Base-by-base conservation (phyloP, 352 stramenopile genomes). In the Albugo candida region DNA sequence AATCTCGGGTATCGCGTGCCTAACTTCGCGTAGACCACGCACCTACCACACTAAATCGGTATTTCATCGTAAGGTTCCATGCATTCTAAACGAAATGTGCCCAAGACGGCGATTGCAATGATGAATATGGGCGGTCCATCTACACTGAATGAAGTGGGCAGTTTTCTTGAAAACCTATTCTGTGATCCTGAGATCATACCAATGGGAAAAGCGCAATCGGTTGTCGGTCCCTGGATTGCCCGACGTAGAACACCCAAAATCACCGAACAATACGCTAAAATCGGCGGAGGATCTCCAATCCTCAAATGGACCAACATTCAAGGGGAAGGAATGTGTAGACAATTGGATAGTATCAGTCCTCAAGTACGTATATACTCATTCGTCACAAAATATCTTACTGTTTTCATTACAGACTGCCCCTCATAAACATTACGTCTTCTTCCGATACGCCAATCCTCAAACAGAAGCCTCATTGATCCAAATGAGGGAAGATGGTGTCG, bases 161-260 rank as follows among this genome's bases (percentile, higher is more conserved):
- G 67, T 64, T 98, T 99, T 65, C 73, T 98, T 40, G 98, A 94
- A 52, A 98, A 98, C 65, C 76, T 99, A 36, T 99, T 99, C 71
- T 86, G 81, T 36, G 94, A 99, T 69, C 85, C 89, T 5, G 95
- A 99, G 60, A 97, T 99, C 59, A 99, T 99, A 62, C 91, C 92
- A 14, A 91, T 99, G 49, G 94, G 94, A 13, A 59, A 59, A 8
- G 54, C 92, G 41, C 77, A 98, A 53, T 54, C 81, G 27, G 64
- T 80, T 11, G 69, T 98, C 8, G 73, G 71, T 11, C 69, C 67
- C 4, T 81, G 70, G 49, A 57, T 89, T 49, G 73, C 71, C 43
- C 81, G 83, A 58, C 68, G 72, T 54, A 75, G 95, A 39, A 95
- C 95, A 36, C 93, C 93, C 6, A 95, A 97, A 64, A 95, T 94